Percentiles rank a stretch among this genome's conserved stretches.
Conservation (phyloP, 2,329 filamentous ascomycete genomes). For the Colletotrichum nymphaeae region DNA sequence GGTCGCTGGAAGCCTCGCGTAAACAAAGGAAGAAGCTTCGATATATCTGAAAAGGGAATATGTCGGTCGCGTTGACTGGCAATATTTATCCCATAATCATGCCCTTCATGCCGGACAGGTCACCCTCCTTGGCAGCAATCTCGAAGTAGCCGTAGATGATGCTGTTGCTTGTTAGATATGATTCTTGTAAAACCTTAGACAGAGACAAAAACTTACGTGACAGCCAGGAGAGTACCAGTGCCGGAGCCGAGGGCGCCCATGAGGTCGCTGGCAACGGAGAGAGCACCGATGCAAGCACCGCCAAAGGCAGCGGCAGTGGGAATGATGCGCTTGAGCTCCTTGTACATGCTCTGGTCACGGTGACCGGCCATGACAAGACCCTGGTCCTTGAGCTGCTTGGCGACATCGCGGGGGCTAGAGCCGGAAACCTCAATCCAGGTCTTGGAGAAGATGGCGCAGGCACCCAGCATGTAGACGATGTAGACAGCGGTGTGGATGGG, state of each 20-base stretch:
- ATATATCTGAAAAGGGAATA: conserved; percentile 20
- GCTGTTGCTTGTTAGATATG: conserved; percentile 61
- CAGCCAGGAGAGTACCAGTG: conserved; percentile 96
- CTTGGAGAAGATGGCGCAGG: conserved; percentile 99
- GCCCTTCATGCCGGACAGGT: conserved; percentile 84
- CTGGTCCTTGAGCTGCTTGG: conserved; percentile 99
- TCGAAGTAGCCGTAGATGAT: conserved; percentile 99
- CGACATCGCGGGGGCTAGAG: conserved; percentile 96
- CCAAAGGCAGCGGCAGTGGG: conserved; percentile 98
- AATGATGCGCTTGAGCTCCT: conserved; percentile 99
- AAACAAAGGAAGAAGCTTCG: conserved; percentile 34
- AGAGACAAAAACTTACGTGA: conserved; percentile 79
- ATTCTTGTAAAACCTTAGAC: background rate
- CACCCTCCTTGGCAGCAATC: conserved; percentile 98
- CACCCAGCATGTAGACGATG: conserved; percentile 96
- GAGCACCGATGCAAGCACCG: conserved; percentile 97
- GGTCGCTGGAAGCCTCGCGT: conserved; percentile 30
- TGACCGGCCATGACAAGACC: conserved; percentile 99
- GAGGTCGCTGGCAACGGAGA: conserved; percentile 95
- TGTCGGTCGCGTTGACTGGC: conserved; percentile 31
- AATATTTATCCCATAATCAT: conserved; percentile 75
- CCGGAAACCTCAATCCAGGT: conserved; percentile 99
- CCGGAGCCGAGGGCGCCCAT: conserved; percentile 95
- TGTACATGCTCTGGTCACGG: conserved; percentile 99
- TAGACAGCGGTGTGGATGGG: conserved; percentile 97